A percentile compares a stretch with the other conserved stretches of the same genome.
These are phyloP conservation scores for Haplosporangium gracile DNA, from an alignment of 192 early-diverging fungal species.

Conservation along the genomic window DNA sequence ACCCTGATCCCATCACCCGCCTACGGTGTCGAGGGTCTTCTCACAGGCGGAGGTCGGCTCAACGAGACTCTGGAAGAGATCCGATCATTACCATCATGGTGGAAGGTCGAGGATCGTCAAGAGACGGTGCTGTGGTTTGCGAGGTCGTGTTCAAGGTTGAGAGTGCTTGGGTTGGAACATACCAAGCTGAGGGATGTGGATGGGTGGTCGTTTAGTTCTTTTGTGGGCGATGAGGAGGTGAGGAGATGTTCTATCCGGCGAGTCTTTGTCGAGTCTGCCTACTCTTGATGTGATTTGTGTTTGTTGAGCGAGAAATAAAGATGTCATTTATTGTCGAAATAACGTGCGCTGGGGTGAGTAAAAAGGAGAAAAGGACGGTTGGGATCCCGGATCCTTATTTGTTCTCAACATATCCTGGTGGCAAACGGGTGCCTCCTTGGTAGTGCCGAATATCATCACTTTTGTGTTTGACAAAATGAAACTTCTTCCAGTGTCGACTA, in stretches of 20 bases:
- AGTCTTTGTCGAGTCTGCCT: background rate
- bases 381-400: no score
- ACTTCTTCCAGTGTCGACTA: background rate
- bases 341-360: no score
- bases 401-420: no score
- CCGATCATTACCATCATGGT: slow-evolving; percentile 1
- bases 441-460: no score
- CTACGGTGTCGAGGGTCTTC: background rate
- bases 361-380: no score
- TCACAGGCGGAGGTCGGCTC: background rate
- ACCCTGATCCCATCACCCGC: background rate
- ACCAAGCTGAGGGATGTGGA: no score
- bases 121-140: background rate
- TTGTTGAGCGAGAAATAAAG: no score
- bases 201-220: background rate
- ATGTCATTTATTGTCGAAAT: no score
- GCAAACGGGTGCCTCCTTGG: no score
- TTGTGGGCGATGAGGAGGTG: background rate
- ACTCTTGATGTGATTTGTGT: background rate
- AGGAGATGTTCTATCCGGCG: background rate
- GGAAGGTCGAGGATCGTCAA: background rate
- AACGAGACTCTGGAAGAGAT: background rate
- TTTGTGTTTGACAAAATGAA: background rate
- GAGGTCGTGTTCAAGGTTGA: background rate
- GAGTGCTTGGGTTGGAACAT: background rate